Evolutionary conservation across 345 rosid species (phyloP).

Genomic region (Eucalyptus regnans): DNA sequence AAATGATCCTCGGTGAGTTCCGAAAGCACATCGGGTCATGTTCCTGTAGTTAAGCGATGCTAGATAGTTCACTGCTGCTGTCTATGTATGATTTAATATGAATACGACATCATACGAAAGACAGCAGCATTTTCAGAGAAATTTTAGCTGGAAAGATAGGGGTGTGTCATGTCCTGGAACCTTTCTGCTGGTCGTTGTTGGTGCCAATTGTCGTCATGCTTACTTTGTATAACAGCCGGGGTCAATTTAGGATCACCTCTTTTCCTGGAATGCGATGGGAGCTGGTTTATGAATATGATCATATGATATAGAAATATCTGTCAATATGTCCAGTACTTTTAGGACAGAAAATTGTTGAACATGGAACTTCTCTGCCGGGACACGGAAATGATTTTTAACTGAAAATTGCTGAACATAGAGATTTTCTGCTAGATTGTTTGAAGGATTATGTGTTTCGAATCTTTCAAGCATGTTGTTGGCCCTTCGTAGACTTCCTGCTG

Average conservation of each 20-base stretch:
- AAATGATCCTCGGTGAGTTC: slow-evolving; percentile 67
- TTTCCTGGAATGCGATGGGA: not conserved
- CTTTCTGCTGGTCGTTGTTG: not conserved
- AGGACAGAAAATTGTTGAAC: not conserved
- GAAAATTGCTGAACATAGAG: not conserved
- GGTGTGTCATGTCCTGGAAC: not conserved
- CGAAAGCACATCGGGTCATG: not conserved
- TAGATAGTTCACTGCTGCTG: not conserved
- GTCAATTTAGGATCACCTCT: not conserved
- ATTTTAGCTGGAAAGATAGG: not conserved
- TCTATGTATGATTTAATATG: not conserved
- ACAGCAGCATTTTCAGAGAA: not conserved
- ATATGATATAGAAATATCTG: not conserved
- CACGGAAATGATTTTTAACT: not conserved
- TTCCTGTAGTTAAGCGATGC: not conserved
- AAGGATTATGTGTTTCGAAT: not conserved
- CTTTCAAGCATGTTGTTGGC: not conserved
- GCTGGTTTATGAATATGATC: not conserved
- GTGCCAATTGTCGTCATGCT: not conserved
- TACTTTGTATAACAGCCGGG: not conserved
- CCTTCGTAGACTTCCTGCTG: not conserved
- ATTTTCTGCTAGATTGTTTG: not conserved
- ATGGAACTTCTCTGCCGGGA: too few species aligned
- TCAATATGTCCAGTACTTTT: not conserved
- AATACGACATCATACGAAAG: not conserved